Conservation (phyloP, 2,329 filamentous ascomycete genomes). For the Myriosclerotinia duriaeana region DNA sequence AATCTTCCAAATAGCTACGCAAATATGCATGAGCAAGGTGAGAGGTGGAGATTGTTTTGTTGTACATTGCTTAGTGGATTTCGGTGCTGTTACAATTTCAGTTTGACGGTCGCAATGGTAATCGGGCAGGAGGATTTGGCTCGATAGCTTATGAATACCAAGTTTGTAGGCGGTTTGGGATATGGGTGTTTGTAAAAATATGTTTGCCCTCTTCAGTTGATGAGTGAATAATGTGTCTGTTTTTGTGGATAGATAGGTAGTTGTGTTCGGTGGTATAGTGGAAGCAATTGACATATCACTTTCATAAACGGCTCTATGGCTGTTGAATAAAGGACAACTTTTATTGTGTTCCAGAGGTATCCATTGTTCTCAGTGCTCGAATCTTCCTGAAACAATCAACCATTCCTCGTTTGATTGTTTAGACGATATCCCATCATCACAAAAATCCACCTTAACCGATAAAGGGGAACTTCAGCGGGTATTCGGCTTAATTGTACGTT, state of each 20-base stretch:
- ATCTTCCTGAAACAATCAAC: background rate
- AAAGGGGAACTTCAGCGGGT: background rate
- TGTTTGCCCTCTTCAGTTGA: background rate
- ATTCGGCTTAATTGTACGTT: background rate
- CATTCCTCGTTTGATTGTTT: background rate
- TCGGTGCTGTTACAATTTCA: slow-evolving; percentile 5
- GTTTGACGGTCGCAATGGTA: background rate
- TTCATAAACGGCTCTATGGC: background rate
- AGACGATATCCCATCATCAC: background rate
- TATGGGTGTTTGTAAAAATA: slow-evolving; percentile 17
- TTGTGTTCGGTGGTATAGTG: background rate
- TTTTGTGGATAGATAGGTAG: slow-evolving; percentile 1
- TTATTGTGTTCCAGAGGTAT: background rate
- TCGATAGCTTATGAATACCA: slow-evolving; percentile 20
- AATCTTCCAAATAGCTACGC: slow-evolving; percentile 30
- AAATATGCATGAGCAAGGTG: slow-evolving; percentile 34
- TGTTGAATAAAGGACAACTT: background rate
- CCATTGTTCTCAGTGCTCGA: background rate
- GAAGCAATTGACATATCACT: background rate
- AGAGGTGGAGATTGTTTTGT: background rate
- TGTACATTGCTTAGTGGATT: slow-evolving; percentile 19
- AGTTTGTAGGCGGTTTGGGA: background rate
- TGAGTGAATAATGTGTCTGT: slow-evolving; percentile 5
- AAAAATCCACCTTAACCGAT: background rate
- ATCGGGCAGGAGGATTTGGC: background rate